Conservation (phyloP, 2,329 filamentous ascomycete genomes). For the Rutstroemia sp. region DNA sequence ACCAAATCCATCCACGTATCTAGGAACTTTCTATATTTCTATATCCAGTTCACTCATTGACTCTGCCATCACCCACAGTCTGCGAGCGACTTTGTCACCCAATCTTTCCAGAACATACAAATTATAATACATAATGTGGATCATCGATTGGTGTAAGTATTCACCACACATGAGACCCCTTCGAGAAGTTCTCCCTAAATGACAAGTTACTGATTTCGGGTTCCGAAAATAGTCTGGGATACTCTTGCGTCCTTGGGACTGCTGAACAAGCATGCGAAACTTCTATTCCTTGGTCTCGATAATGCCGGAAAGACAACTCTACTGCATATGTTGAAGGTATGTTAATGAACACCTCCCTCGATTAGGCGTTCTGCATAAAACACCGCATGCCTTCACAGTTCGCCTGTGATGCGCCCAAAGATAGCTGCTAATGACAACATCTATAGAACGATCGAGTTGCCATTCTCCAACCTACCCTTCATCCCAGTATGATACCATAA, state of each 20-base stretch:
- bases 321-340: conserved; percentile 90
- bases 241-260: conserved; percentile 79
- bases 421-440: conserved; percentile 15
- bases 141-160: conserved; percentile 87
- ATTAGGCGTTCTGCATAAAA: neutral
- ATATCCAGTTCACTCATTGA: conserved; percentile 5
- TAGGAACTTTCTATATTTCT: conserved; percentile 7
- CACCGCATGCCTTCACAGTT: neutral
- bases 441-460: conserved; percentile 82
- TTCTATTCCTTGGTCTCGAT: conserved; percentile 86
- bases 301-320: conserved; percentile 93
- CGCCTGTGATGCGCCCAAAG: neutral
- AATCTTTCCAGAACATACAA: neutral
- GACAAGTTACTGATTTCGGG: conserved; percentile 27
- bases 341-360: conserved; percentile 20
- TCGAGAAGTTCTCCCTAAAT: conserved; percentile 1
- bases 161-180: neutral
- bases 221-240: conserved; percentile 64
- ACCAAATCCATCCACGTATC: conserved; percentile 10
- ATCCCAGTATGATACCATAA: conserved; percentile 58
- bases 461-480: conserved; percentile 81
- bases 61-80: conserved; percentile 5
- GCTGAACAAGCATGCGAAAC: conserved; percentile 93
- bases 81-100: conserved; percentile 1
- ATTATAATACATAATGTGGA: conserved; percentile 59